These are phyloP conservation scores for Sugiyamaella paludigena DNA, from an alignment of 1,139 yeast species.

Conservation along the genomic window DNA sequence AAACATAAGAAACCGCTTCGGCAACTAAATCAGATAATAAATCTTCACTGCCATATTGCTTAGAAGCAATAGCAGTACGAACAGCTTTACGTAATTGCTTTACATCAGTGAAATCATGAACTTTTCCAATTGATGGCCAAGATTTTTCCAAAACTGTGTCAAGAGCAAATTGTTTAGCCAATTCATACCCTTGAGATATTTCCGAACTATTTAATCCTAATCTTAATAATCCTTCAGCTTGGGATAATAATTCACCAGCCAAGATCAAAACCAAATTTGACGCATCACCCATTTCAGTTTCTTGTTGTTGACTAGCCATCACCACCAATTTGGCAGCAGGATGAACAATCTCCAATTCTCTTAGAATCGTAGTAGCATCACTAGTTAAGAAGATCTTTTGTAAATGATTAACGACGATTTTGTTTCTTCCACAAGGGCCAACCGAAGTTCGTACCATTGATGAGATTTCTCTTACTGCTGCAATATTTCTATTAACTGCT, in stretches of 20 bases:
- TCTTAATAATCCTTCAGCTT: slow-evolving; percentile 79
- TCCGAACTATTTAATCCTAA: slow-evolving; percentile 88
- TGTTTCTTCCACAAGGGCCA: slow-evolving; percentile 97
- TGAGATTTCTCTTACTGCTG: slow-evolving; percentile 91
- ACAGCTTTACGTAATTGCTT: slow-evolving; percentile 69
- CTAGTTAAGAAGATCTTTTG: slow-evolving; percentile 87
- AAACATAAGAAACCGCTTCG: slow-evolving; percentile 76
- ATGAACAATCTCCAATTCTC: slow-evolving; percentile 91
- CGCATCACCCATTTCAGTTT: slow-evolving; percentile 82
- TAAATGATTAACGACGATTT: slow-evolving; percentile 82
- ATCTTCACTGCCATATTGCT: slow-evolving; percentile 88
- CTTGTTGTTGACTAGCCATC: slow-evolving; percentile 97
- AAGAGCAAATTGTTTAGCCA: slow-evolving; percentile 74
- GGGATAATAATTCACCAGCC: slow-evolving; percentile 88
- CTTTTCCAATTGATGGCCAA: slow-evolving; percentile 51
- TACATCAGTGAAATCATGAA: slow-evolving; percentile 55
- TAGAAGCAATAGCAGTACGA: slow-evolving; percentile 85
- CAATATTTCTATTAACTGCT: slow-evolving; percentile 86
- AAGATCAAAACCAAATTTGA: slow-evolving; percentile 68
- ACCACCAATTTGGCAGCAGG: slow-evolving; percentile 95
- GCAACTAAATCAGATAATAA: slow-evolving; percentile 74
- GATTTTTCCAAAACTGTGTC: slow-evolving; percentile 42
- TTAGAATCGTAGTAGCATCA: slow-evolving; percentile 95
- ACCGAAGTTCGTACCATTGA: slow-evolving; percentile 89
- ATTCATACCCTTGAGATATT: slow-evolving; percentile 81